phyloP scores from a whole-genome alignment of 495 filamentous ascomycete genomes.

The Lindgomyces ingoldianus region DNA sequence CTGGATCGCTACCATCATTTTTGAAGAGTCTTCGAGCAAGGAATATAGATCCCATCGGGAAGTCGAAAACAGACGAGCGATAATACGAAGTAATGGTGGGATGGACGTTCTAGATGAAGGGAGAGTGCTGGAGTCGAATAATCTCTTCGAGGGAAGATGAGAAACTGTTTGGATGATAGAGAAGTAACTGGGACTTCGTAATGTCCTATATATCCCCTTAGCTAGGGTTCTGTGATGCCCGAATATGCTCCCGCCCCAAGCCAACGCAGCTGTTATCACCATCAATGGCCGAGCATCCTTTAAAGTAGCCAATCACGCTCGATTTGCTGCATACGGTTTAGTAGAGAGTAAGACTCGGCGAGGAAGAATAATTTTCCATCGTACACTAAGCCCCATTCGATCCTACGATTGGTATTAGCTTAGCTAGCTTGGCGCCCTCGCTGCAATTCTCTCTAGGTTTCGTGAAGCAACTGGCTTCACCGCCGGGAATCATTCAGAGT shows the following conservation, averaged over 20 bases:
- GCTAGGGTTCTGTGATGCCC: not conserved
- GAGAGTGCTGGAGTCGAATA: no score
- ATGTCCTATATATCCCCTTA: not conserved
- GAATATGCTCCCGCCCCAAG: conserved; percentile 1
- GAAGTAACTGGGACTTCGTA: not conserved
- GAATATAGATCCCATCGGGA: not conserved
- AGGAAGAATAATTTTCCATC: not conserved
- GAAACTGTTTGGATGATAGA: not conserved
- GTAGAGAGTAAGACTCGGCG: not conserved
- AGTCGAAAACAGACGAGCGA: not conserved
- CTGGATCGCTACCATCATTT: conserved; percentile 1
- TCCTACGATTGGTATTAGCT: not conserved
- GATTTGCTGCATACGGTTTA: conserved; percentile 4
- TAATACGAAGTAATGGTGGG: not conserved
- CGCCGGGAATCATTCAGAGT: no score
- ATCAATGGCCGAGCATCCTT: not conserved
- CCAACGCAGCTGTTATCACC: not conserved
- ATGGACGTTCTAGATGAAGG: no score
- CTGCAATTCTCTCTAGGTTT: no score
- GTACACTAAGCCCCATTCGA: not conserved
- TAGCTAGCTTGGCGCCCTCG: not conserved
- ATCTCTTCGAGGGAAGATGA: not conserved
- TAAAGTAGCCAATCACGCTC: conserved; percentile 2
- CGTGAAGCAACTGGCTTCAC: no score
- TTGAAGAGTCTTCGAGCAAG: conserved; percentile 10